Conservation (phyloP, 2,329 filamentous ascomycete genomes). For the Fusarium hainanense region DNA sequence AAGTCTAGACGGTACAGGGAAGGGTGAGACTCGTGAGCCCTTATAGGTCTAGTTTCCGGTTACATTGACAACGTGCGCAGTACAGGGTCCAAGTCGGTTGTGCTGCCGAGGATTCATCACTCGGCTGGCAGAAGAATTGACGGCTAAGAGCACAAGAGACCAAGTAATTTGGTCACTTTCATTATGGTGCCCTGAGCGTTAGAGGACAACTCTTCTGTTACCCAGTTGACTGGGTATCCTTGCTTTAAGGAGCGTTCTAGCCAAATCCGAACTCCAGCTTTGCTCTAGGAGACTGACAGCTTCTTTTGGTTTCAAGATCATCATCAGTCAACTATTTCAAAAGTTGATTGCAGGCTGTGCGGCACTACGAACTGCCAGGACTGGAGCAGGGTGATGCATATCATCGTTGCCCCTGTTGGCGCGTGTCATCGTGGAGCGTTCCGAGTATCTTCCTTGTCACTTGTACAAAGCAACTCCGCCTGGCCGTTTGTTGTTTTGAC, state of each 20-base stretch:
- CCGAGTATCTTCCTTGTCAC: not conserved
- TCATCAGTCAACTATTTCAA: not conserved
- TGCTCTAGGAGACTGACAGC: not conserved
- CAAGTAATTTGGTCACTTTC: not conserved
- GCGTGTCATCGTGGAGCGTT: not conserved
- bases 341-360: conserved; percentile 1
- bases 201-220: not conserved
- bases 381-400: not conserved
- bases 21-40: not conserved
- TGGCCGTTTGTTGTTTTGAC: not conserved
- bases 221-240: conserved; percentile 1
- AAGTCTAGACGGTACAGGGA: conserved; percentile 1
- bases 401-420: not conserved
- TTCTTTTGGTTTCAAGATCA: not conserved
- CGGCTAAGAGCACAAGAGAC: not conserved
- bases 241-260: not conserved
- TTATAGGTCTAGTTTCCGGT: conserved; percentile 7
- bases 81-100: conserved; percentile 29
- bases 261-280: not conserved
- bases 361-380: not conserved
- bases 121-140: not conserved
- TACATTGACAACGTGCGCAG: not conserved
- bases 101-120: conserved; percentile 20
- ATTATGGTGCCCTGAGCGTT: not conserved
- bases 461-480: not conserved